Evolutionary conservation across 495 filamentous ascomycete genomes (phyloP).

Genomic region (Penicillium ochrochloron): DNA sequence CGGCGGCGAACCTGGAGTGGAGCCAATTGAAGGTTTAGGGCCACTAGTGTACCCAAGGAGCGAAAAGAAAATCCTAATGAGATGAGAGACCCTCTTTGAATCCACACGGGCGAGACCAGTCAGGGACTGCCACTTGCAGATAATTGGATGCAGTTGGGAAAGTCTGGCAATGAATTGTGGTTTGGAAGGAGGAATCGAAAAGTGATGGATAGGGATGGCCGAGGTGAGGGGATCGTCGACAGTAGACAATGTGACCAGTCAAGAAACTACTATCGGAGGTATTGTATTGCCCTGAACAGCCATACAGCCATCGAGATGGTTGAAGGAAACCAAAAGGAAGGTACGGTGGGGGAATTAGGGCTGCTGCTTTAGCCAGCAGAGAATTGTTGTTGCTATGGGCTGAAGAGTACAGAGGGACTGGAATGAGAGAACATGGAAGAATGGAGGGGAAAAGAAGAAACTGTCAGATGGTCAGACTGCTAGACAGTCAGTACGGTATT

Average conservation of each 20-base stretch:
- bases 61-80: background rate
- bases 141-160: background rate
- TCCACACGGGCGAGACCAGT: slow-evolving; percentile 4
- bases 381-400: slow-evolving; percentile 4
- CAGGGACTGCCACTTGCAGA: background rate
- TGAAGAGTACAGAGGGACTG: slow-evolving; percentile 1
- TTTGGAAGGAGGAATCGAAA: background rate
- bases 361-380: background rate
- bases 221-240: slow-evolving; percentile 30
- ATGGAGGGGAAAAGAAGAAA: background rate
- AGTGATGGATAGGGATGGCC: slow-evolving; percentile 15
- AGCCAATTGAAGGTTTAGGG: slow-evolving; percentile 17
- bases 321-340: background rate
- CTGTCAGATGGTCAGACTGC: no score
- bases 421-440: slow-evolving; percentile 27
- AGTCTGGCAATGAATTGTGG: background rate
- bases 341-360: background rate
- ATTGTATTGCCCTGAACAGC: background rate
- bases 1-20: slow-evolving; percentile 21
- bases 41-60: slow-evolving; percentile 20
- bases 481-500: background rate
- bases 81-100: slow-evolving; percentile 3
- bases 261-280: background rate
- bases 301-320: background rate
- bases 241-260: slow-evolving; percentile 40